phyloP scores from a whole-genome alignment of 257 asterid genomes.

The Penstemon davidsonii region DNA sequence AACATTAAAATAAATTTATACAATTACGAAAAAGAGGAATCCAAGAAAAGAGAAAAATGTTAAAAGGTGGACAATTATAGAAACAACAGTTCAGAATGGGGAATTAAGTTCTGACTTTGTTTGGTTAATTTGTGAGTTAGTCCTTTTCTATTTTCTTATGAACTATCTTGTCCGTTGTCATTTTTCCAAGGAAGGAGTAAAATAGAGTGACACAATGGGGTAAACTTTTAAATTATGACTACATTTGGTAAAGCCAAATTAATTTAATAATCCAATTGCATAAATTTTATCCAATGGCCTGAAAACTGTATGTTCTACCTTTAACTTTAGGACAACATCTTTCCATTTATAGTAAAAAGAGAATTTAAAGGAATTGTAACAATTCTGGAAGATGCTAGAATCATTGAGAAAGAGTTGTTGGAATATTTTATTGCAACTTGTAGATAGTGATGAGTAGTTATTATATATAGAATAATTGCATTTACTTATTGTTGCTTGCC shows the following conservation, averaged over 20 bases:
- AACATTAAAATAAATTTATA: no score
- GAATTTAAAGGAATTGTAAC: not conserved
- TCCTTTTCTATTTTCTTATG: not conserved
- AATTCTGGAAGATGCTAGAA: not conserved
- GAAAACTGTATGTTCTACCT: not conserved
- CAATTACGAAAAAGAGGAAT: no score
- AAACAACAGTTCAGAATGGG: not conserved
- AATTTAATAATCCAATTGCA: not conserved
- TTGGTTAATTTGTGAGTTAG: not conserved
- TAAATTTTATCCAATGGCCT: not conserved
- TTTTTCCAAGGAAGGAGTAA: slow-evolving; percentile 16
- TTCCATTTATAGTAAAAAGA: slow-evolving; percentile 6
- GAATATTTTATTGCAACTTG: not conserved
- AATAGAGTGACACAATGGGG: no score
- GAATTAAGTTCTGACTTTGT: not conserved
- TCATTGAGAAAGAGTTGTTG: not conserved
- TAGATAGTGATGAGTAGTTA: not conserved
- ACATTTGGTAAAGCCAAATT: slow-evolving; percentile 7
- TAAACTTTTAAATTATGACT: not conserved
- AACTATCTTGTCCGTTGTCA: slow-evolving; percentile 20
- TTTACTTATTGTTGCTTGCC: not conserved
- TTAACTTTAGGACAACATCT: not conserved
- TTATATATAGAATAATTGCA: not conserved
- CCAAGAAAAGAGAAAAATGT: no score
- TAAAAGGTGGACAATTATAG: no score